A percentile compares a stretch with the other conserved stretches of the same genome.
phyloP scores from a whole-genome alignment of 192 early-diverging fungal genomes.

The Phlyctochytrium arcticum region DNA sequence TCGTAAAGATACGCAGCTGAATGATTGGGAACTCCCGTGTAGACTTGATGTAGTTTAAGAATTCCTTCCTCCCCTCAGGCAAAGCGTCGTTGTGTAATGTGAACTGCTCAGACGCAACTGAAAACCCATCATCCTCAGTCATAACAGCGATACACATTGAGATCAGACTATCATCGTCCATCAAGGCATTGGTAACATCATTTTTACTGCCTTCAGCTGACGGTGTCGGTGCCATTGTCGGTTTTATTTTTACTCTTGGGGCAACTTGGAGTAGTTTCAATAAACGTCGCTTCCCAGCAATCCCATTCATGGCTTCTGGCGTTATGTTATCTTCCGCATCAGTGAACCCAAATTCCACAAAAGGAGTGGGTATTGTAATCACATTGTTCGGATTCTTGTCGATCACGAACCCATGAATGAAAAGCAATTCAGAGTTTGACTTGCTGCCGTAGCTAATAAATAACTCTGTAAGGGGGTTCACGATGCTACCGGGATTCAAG shows the following conservation, averaged over 20 bases:
- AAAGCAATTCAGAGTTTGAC: slow-evolving; percentile 66
- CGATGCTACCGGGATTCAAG: not conserved
- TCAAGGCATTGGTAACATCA: slow-evolving; percentile 1
- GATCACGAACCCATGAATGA: slow-evolving; percentile 64
- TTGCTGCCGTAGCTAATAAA: slow-evolving; percentile 67
- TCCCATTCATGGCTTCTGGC: slow-evolving; percentile 12
- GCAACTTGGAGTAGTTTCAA: not conserved
- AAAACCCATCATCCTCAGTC: slow-evolving; percentile 25
- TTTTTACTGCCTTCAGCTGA: not conserved
- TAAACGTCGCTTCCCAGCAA: not conserved
- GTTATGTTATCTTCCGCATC: slow-evolving; percentile 1
- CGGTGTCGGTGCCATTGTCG: not conserved
- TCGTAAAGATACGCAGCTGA: slow-evolving; percentile 14
- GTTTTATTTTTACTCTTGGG: not conserved
- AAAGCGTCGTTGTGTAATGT: not conserved
- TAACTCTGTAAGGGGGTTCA: slow-evolving; percentile 43
- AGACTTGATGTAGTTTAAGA: too few species aligned
- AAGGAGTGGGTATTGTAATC: slow-evolving; percentile 20
- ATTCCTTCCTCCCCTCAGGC: not conserved
- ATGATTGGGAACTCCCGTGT: slow-evolving; percentile 12
- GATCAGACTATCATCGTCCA: not conserved
- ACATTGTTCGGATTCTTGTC: slow-evolving; percentile 43
- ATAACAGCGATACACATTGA: slow-evolving; percentile 12
- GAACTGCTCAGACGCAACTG: not conserved
- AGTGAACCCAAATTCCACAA: slow-evolving; percentile 7